Evolutionary conservation across 805 yeast species (phyloP), one percentile per base, ranked within the genome.

Genomic region (Ogataea henricii): DNA sequence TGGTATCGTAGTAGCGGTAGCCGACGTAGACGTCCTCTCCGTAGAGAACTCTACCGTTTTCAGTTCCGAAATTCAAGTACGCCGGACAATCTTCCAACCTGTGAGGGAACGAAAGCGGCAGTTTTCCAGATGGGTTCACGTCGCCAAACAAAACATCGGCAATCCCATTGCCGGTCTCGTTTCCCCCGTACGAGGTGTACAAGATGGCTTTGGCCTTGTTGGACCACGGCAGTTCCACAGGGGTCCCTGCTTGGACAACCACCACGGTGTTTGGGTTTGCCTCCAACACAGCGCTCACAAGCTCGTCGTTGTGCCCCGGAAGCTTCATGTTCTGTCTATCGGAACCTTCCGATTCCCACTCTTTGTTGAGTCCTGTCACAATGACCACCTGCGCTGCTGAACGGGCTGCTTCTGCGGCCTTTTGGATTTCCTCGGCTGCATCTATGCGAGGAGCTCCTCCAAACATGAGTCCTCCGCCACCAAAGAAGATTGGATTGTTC

Each of bases 1-100:
- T 55, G 53, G 67, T 70, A 40, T 73, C 77, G 54, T 71, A 74
- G 58, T 55, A 73, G 33, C 73, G 60, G 62, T 74, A 73, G 6
- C 78, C 78, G 23, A 73, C 71, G 51, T 64, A 74, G 6, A 73
- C 67, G 56, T 72, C 78, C 54, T 74, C 78, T 23, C 78, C 78
- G 50, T 74, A 74, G 43, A 64, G 55, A 17, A 70, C 70, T 34
- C 63, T 56, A 30, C 73, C 73, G 48, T 62, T 65, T 40, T 61
- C 61, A n/a, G 70, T 61, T 18, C 62, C 66, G 53, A 65, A 70
- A 56, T 65, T 70, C 43, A 70, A 54, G 56, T 52, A 71, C 3
- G 73, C 58, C 7, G 74, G 73, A 36, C 62, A 65, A 55, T 72
- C 70, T 25, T 63, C 59, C 37, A 65, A 36, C 34, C 54, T 57